Evolutionary conservation across 202 grass and related monocot species (phyloP).

Genomic region (Setaria italica): DNA sequence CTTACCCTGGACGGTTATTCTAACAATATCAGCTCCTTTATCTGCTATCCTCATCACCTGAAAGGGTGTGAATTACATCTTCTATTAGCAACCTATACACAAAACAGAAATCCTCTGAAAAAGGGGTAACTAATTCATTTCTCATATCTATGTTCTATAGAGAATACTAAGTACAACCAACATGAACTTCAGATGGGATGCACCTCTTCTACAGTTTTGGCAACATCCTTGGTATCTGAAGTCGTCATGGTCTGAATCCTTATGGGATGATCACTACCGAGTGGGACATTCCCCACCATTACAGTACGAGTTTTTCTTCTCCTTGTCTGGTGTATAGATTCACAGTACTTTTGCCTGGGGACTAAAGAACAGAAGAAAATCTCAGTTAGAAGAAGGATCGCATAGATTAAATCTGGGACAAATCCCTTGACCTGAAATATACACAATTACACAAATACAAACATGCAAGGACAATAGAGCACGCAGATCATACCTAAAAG

Average conservation of each 20-base stretch:
- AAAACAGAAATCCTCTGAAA: conserved; percentile 29
- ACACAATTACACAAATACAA: background rate
- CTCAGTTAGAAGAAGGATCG: background rate
- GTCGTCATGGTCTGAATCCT: conserved; percentile 98
- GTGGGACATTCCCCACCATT: conserved; percentile 94
- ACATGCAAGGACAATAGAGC: conserved; percentile 30
- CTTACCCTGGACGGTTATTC: conserved; percentile 98
- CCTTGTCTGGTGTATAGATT: conserved; percentile 76
- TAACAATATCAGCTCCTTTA: conserved; percentile 92
- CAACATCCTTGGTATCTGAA: conserved; percentile 96
- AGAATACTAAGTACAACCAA: conserved; percentile 22
- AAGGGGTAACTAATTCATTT: background rate
- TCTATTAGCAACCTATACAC: conserved; percentile 8
- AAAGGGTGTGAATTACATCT: conserved; percentile 19
- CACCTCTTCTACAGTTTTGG: conserved; percentile 94
- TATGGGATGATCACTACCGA: conserved; percentile 96
- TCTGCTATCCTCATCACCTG: conserved; percentile 99
- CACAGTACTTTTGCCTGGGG: conserved; percentile 96
- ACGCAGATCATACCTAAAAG: conserved; percentile 70
- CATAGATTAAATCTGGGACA: conserved; percentile 17
- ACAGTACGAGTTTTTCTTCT: conserved; percentile 98
- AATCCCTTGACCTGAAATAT: background rate
- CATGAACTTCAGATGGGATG: conserved; percentile 24
- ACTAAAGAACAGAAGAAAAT: conserved; percentile 54
- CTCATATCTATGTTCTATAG: background rate